A percentile compares a stretch with the other conserved stretches of the same genome.
Evolutionary conservation across 345 rosid species (phyloP).

Genomic region (Acer yangbiense): DNA sequence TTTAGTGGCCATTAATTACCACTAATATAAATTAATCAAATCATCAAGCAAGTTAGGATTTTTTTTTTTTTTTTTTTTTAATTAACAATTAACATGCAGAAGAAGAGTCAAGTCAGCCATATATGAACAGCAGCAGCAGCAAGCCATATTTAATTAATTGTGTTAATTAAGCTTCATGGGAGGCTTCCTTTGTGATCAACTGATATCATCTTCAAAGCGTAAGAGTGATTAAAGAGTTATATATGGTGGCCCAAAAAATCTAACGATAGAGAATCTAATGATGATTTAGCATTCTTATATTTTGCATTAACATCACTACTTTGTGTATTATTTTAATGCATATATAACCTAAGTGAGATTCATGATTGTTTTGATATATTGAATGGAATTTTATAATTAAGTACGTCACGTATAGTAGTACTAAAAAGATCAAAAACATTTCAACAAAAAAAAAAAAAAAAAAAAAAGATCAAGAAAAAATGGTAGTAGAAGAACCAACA

Average conservation of each 20-base stretch:
- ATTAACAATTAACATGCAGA: slow-evolving; percentile 8
- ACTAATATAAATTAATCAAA: slow-evolving; percentile 9
- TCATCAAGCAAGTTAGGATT: no score
- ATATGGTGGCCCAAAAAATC: slow-evolving; percentile 37
- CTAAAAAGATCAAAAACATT: slow-evolving; percentile 5
- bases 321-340: slow-evolving; percentile 18
- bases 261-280: slow-evolving; percentile 43
- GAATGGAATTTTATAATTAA: slow-evolving; percentile 21
- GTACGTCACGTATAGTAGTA: slow-evolving; percentile 2
- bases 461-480: not conserved
- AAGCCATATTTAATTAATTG: not conserved
- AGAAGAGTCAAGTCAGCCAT: not conserved
- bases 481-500: no score
- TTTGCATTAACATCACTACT: slow-evolving; percentile 26
- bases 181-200: not conserved
- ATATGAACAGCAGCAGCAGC: not conserved
- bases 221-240: not conserved
- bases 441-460: not conserved
- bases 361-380: slow-evolving; percentile 41
- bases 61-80: no score
- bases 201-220: not conserved
- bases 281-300: slow-evolving; percentile 28
- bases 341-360: slow-evolving; percentile 14
- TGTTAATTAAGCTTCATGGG: not conserved
- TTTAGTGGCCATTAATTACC: slow-evolving; percentile 36